phyloP scores from a whole-genome alignment of 2,329 filamentous ascomycete genomes.

The Bipolaris sorokiniana region DNA sequence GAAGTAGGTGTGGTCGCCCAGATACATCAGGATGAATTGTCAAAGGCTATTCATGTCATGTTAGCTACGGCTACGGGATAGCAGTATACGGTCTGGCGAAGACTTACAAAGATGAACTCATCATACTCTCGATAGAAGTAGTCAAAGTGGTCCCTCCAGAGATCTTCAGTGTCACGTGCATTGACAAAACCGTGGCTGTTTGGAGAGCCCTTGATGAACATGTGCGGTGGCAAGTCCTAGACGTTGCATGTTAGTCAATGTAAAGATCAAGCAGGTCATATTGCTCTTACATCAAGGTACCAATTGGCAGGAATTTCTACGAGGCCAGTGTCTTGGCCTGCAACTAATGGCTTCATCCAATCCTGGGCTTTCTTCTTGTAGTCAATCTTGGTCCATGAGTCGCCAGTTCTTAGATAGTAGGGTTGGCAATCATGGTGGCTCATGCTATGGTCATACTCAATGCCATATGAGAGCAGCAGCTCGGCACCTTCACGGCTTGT shows the following conservation, averaged over 20 bases:
- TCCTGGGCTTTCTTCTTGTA: constrained; percentile 65
- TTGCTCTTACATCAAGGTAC: constrained; percentile 60
- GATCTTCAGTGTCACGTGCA: constrained; percentile 64
- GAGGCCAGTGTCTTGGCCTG: constrained; percentile 65
- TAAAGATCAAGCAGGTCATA: not conserved
- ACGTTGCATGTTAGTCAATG: constrained; percentile 39
- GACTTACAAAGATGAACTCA: constrained; percentile 68
- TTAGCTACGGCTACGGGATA: not conserved
- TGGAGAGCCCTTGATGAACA: constrained; percentile 70
- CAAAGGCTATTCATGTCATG: constrained; percentile 58
- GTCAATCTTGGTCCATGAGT: constrained; percentile 71
- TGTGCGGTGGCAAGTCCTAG: constrained; percentile 63
- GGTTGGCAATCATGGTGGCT: constrained; percentile 68
- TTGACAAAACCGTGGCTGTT: constrained; percentile 67
- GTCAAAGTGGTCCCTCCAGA: constrained; percentile 70
- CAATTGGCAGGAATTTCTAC: constrained; percentile 71
- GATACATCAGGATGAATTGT: constrained; percentile 72
- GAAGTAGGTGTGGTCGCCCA: constrained; percentile 71
- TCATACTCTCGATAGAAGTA: constrained; percentile 80
- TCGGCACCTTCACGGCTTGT: constrained; percentile 70
- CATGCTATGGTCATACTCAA: constrained; percentile 73
- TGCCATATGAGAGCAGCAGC: constrained; percentile 67
- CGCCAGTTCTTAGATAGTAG: constrained; percentile 69
- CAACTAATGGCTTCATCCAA: constrained; percentile 70
- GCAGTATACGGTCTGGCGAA: constrained; percentile 52